Conservation (phyloP, 345 rosid species). For the Hibiscus trionum region DNA sequence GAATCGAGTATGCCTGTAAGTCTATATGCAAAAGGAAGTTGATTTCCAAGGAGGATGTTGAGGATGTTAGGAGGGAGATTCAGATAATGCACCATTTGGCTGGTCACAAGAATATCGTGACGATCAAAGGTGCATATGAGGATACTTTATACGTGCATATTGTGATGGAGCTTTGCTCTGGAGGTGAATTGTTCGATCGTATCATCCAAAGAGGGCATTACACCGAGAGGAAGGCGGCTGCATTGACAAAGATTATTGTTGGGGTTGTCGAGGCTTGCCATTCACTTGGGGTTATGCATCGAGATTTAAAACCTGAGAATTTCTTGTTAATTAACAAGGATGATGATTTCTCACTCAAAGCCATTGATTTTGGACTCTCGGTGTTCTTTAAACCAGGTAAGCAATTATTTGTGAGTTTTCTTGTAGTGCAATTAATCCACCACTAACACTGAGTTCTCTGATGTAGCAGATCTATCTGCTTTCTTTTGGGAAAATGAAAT, state of each 20-base stretch:
- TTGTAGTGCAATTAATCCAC: not conserved
- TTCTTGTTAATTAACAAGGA: constrained; percentile 94
- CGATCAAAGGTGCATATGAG: constrained; percentile 48
- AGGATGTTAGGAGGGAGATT: constrained; percentile 92
- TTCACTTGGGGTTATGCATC: constrained; percentile 96
- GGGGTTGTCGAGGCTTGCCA: constrained; percentile 97
- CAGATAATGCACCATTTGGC: constrained; percentile 97
- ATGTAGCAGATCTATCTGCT: no score
- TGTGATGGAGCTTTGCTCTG: constrained; percentile 95
- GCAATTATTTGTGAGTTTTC: not conserved
- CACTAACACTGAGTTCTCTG: no score
- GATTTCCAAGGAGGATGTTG: constrained; percentile 88
- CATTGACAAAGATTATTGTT: constrained; percentile 80
- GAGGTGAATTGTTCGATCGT: constrained; percentile 90
- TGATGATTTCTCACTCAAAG: constrained; percentile 93
- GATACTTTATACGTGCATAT: constrained; percentile 79
- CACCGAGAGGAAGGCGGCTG: constrained; percentile 94
- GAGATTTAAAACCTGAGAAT: constrained; percentile 97
- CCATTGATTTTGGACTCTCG: constrained; percentile 96
- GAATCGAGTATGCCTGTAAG: constrained; percentile 77
- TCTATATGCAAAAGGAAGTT: constrained; percentile 92
- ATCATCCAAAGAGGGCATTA: constrained; percentile 97
- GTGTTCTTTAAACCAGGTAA: constrained; percentile 96
- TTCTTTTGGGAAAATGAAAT: no score
- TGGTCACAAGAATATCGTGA: no score